Base-by-base conservation (phyloP, 192 early-diverging fungal genomes). In the Podila epigama region DNA sequence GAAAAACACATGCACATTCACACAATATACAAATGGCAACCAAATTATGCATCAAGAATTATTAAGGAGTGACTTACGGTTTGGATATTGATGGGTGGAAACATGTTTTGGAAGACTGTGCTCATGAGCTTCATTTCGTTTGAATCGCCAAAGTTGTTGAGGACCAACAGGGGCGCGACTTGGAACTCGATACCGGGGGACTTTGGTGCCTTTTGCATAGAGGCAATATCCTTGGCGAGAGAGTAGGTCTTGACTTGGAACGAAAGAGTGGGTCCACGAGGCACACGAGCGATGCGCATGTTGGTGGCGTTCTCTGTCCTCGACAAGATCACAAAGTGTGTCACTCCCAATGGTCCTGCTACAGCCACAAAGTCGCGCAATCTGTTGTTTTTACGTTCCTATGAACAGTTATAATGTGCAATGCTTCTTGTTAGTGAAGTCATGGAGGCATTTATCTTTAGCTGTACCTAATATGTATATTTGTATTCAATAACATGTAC, bases 71-170 rank as follows among this genome's bases (percentile, higher is more conserved):
- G 31, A 31, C 83, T 67, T 85, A 94, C 92, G 35, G 87, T 93
- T 66, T 93, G 88, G 25, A 97, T 93, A 80, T 96, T 94, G 66
- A 99, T 97, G 1, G 97, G 81, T 1, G 97, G 96, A 70, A 97
- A 97, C 90, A 99, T 88, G 79, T 97, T 97, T 66, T 98, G 97
- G 63, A 99, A 91, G 88, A 96, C 91, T 12, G 94, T 92, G 2
- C 91, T 91, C 90, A 98, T 93, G 42, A 99, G 84, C 81, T 96
- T 94, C 66, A 97, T 86, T 36, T 96, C 86, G 18, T 92, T 91
- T 28, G 82, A 84, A 63, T 90, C 86, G 41, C 84, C 85, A 82
- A 94, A 94, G 66, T 92, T 91, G 82, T 95, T 95, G 33, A 95
- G 68, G 8, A 95, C 94, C 29, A 95, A 83, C 42, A 99, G 79